phyloP scores from a whole-genome alignment of 306 rosid species.

The Corylus americana region DNA sequence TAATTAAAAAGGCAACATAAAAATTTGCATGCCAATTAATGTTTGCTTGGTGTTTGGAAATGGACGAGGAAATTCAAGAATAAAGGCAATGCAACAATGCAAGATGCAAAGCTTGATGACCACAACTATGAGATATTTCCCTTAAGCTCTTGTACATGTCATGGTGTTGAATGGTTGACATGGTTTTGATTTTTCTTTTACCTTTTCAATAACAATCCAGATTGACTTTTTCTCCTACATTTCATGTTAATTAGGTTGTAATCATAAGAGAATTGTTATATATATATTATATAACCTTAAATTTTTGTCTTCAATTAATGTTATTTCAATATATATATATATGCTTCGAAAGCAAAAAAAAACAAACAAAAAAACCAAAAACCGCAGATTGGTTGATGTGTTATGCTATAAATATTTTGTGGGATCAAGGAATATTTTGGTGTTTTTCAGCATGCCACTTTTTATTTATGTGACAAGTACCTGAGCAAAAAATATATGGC shows the following conservation, averaged over 20 bases:
- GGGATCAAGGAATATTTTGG: slow-evolving; percentile 3
- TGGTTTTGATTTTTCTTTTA: slow-evolving; percentile 23
- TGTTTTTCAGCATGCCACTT: background rate
- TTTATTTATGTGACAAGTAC: background rate
- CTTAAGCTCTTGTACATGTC: slow-evolving; percentile 28
- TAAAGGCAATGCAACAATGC: slow-evolving; percentile 35
- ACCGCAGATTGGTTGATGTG: no score
- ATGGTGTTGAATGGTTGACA: slow-evolving; percentile 41
- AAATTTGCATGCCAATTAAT: slow-evolving; percentile 36
- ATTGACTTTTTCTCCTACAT: background rate
- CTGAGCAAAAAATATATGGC: background rate
- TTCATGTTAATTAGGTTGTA: background rate
- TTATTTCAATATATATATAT: background rate
- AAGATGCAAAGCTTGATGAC: slow-evolving; percentile 42
- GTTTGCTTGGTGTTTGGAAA: slow-evolving; percentile 53
- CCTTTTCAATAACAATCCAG: background rate
- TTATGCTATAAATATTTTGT: background rate
- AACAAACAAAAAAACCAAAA: background rate
- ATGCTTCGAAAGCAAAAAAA: background rate
- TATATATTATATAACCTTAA: background rate
- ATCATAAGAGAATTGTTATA: no score
- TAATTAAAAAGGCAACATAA: slow-evolving; percentile 26
- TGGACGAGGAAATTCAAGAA: slow-evolving; percentile 32
- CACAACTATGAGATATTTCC: slow-evolving; percentile 23
- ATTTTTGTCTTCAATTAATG: background rate